phyloP scores from a whole-genome alignment of 1,284 basidiomycete genomes.

The Cutaneotrichosporon sp. region DNA sequence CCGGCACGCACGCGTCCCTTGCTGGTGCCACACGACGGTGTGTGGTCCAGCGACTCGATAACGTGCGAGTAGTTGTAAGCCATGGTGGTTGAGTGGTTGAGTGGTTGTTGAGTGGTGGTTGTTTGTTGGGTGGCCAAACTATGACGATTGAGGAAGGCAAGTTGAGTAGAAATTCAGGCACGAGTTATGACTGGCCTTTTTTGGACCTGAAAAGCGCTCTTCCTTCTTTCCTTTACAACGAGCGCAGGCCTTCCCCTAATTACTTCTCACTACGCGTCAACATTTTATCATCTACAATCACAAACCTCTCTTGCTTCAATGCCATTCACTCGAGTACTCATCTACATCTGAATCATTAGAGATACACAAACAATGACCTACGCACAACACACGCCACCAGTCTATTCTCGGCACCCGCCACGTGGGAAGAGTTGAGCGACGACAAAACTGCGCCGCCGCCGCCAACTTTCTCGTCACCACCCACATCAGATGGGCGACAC shows the following conservation, averaged over 20 bases:
- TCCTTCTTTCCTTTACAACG: no score
- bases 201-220: no score
- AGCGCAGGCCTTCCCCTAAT: no score
- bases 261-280: no score
- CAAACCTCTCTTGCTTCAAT: no score
- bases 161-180: no score
- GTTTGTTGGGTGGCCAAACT: not conserved
- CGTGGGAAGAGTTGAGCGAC: not conserved
- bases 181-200: no score
- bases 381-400: not conserved
- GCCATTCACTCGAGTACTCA: no score
- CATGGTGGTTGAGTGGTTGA: conserved; percentile 8
- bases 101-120: not conserved
- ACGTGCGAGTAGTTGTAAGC: conserved; percentile 21
- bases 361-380: no score
- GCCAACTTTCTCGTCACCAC: not conserved
- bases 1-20: not conserved
- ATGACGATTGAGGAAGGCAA: no score
- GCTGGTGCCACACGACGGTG: not conserved
- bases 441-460: not conserved
- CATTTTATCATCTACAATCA: no score
- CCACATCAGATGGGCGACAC: conserved; percentile 6
- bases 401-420: not conserved
- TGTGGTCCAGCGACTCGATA: not conserved
- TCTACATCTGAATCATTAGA: no score